Conservation (phyloP, 2,329 filamentous ascomycete species). For the Zalaria sp. region DNA sequence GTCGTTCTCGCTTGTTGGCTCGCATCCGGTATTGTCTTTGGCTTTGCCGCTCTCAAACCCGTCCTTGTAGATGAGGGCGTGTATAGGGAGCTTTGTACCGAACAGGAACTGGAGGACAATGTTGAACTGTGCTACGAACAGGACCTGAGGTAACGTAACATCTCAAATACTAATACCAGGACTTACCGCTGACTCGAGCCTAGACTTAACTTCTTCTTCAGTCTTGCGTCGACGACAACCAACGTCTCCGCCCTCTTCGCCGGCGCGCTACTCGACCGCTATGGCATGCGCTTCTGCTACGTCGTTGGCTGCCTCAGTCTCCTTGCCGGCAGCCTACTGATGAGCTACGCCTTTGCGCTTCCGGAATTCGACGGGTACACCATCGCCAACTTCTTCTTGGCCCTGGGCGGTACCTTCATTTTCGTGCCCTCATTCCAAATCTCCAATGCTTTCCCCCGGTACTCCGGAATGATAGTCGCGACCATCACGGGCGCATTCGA, state of each 20-base stretch:
- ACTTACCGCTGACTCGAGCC: no score
- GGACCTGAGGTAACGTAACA: conserved; percentile 26
- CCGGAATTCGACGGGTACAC: conserved; percentile 53
- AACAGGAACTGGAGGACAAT: conserved; percentile 33
- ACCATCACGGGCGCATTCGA: conserved; percentile 36
- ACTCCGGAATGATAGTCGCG: conserved; percentile 33
- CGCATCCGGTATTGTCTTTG: conserved; percentile 67
- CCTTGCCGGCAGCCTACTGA: conserved; percentile 50
- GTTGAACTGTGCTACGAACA: conserved; percentile 43
- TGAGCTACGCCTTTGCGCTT: conserved; percentile 51
- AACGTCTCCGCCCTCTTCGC: conserved; percentile 77
- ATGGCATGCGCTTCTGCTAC: conserved; percentile 63
- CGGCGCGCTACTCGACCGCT: conserved; percentile 71
- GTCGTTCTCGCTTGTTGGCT: conserved; percentile 63
- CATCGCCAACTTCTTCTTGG: conserved; percentile 32
- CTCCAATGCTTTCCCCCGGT: conserved; percentile 34
- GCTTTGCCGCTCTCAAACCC: conserved; percentile 72
- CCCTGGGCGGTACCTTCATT: conserved; percentile 33
- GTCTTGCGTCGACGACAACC: conserved; percentile 71
- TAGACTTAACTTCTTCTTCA: conserved; percentile 79
- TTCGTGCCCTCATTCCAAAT: conserved; percentile 38
- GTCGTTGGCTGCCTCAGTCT: conserved; percentile 57
- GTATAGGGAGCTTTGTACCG: conserved; percentile 50
- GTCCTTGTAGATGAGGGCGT: conserved; percentile 60
- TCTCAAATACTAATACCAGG: not conserved